Conservation (phyloP, 2,329 filamentous ascomycete genomes). For the Penicillium sp. region DNA sequence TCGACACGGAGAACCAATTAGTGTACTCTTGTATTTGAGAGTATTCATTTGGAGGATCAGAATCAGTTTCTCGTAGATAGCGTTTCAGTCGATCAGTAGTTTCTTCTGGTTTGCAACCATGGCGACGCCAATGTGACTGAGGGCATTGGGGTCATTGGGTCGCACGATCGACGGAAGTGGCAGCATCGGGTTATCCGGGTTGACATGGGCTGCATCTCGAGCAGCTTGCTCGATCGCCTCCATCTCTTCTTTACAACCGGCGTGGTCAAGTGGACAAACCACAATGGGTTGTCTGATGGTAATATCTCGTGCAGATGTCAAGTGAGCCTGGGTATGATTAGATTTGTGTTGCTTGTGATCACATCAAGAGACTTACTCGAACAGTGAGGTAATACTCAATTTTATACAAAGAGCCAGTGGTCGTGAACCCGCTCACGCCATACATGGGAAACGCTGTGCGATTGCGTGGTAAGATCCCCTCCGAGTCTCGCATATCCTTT, state of each 20-base stretch:
- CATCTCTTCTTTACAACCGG: slow-evolving; percentile 97
- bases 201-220: slow-evolving; percentile 84
- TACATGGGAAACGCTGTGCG: slow-evolving; percentile 89
- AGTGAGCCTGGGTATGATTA: slow-evolving; percentile 65
- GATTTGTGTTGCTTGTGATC: background rate
- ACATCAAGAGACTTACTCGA: slow-evolving; percentile 62
- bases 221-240: slow-evolving; percentile 95
- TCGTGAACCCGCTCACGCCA: slow-evolving; percentile 86
- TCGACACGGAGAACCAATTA: slow-evolving; percentile 11
- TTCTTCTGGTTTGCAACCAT: slow-evolving; percentile 64
- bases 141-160: slow-evolving; percentile 68
- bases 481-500: slow-evolving; percentile 80
- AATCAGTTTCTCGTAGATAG: background rate
- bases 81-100: slow-evolving; percentile 63
- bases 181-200: slow-evolving; percentile 89
- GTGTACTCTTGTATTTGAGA: slow-evolving; percentile 17
- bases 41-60: background rate
- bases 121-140: slow-evolving; percentile 61
- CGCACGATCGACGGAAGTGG: slow-evolving; percentile 80
- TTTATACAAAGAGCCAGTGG: slow-evolving; percentile 90
- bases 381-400: slow-evolving; percentile 96
- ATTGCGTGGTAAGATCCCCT: slow-evolving; percentile 82
- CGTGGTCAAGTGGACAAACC: slow-evolving; percentile 91
- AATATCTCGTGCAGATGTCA: slow-evolving; percentile 87
- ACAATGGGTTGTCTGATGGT: slow-evolving; percentile 87